phyloP scores from a whole-genome alignment of 2,329 filamentous ascomycete genomes.

The Botrytis tulipae region DNA sequence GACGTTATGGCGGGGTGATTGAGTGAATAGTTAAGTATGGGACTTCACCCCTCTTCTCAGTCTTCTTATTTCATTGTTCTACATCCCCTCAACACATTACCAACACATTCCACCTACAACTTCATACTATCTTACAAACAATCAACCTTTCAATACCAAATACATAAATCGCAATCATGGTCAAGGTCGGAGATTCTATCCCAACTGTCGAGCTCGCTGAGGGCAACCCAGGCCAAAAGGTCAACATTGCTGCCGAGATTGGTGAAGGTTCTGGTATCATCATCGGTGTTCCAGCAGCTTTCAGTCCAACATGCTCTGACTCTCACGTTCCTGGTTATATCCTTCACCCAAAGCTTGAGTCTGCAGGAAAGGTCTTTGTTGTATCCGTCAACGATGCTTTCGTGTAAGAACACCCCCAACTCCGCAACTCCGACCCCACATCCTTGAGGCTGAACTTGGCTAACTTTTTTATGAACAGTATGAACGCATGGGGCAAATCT shows the following conservation, averaged over 20 bases:
- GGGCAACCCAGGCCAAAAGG: conserved; percentile 81
- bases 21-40: conserved; percentile 3
- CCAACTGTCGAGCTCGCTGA: conserved; percentile 77
- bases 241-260: conserved; percentile 76
- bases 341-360: conserved; percentile 71
- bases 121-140: not conserved
- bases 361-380: conserved; percentile 82
- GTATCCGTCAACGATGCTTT: conserved; percentile 93
- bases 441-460: not conserved
- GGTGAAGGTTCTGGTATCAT: conserved; percentile 70
- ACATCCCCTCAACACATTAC: not conserved
- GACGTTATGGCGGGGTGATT: conserved; percentile 1
- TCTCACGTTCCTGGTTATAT: conserved; percentile 85
- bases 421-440: not conserved
- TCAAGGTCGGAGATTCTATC: conserved; percentile 76
- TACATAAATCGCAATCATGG: conserved; percentile 29
- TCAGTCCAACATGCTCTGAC: conserved; percentile 65
- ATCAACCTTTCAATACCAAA: not conserved
- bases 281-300: conserved; percentile 80
- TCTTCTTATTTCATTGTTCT: not conserved
- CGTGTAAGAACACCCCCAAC: conserved; percentile 60
- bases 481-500: conserved; percentile 81
- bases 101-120: not conserved
- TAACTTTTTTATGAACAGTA: conserved; percentile 49
- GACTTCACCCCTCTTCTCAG: not conserved